Evolutionary conservation across 2,329 filamentous ascomycete genomes (phyloP).

Genomic region (Arachnomyces sp.): DNA sequence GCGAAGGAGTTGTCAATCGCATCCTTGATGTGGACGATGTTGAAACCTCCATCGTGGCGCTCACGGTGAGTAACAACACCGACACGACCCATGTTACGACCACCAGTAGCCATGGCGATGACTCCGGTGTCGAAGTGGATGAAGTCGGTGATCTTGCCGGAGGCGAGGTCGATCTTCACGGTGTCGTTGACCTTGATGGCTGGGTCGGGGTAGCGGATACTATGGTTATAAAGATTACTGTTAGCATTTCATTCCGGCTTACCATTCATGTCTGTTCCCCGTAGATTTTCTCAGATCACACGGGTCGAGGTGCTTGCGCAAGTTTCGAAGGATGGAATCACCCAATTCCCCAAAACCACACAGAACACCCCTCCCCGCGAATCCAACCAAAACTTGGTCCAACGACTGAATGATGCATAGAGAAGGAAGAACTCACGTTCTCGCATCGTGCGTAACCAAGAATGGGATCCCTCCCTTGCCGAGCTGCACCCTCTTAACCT

Average conservation of each 20-base stretch:
- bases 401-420: constrained; percentile 97
- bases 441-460: constrained; percentile 99
- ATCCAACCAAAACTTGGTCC: constrained; percentile 93
- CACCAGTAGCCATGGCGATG: constrained; percentile 97
- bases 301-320: constrained; percentile 21
- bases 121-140: constrained; percentile 98
- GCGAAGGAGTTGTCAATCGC: constrained; percentile 99
- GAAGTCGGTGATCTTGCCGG: constrained; percentile 96
- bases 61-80: constrained; percentile 99
- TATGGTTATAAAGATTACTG: constrained; percentile 35
- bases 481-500: constrained; percentile 99
- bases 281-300: constrained; percentile 16
- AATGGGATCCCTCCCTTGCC: constrained; percentile 99
- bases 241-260: constrained; percentile 21
- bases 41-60: constrained; percentile 99
- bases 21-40: constrained; percentile 99
- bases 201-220: constrained; percentile 98
- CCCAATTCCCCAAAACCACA: constrained; percentile 1
- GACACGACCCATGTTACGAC: constrained; percentile 99
- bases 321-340: constrained; percentile 11
- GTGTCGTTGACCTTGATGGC: constrained; percentile 99
- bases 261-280: no score
- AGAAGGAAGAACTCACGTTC: constrained; percentile 87
- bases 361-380: constrained; percentile 20
- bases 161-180: constrained; percentile 95